phyloP scores from a whole-genome alignment of 176 grass and related monocot species.

The Oryza glaberrima region DNA sequence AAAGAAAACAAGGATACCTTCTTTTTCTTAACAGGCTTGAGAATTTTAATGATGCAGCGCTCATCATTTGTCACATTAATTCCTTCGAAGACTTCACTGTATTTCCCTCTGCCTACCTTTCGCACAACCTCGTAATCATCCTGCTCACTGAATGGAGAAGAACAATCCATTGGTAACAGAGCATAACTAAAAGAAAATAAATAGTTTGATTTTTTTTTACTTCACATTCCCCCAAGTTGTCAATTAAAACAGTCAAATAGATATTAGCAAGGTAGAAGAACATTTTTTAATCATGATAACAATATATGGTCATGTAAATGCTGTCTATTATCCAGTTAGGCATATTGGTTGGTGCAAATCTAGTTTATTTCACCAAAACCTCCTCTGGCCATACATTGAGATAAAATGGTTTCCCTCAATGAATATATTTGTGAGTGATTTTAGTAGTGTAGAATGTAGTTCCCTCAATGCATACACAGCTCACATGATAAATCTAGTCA shows the following conservation, averaged over 20 bases:
- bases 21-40: constrained; percentile 86
- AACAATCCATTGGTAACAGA: background rate
- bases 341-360: constrained; percentile 21
- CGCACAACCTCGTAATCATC: constrained; percentile 79
- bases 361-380: constrained; percentile 13
- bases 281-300: constrained; percentile 4
- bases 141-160: constrained; percentile 57
- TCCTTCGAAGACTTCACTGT: constrained; percentile 84
- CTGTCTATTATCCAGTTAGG: background rate
- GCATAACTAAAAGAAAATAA: constrained; percentile 11
- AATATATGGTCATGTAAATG: background rate
- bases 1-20: constrained; percentile 59
- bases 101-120: constrained; percentile 78
- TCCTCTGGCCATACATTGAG: background rate
- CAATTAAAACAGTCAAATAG: background rate
- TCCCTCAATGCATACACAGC: background rate
- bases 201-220: background rate
- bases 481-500: background rate
- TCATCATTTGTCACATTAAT: constrained; percentile 71
- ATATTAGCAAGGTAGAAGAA: background rate
- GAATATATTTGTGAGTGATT: background rate
- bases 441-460: background rate
- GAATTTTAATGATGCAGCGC: constrained; percentile 73
- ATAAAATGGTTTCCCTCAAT: background rate
- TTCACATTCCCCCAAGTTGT: background rate